Percentiles rank a stretch among this genome's conserved stretches.
These are phyloP conservation scores for Fistulinella cinereoalba DNA, from an alignment of 1,284 basidiomycete species.

Conservation along the genomic window DNA sequence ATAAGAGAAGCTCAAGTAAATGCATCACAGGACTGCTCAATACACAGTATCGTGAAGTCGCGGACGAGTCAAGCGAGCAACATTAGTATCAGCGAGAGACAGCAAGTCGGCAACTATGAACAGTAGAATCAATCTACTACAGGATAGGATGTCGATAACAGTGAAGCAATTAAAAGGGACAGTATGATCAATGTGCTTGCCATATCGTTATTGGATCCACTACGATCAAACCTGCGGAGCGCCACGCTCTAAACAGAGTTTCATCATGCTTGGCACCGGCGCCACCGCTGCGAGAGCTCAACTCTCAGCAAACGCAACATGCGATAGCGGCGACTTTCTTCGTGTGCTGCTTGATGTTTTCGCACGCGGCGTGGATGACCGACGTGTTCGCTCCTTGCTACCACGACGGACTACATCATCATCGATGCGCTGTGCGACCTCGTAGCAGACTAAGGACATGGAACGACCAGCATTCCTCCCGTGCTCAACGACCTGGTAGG, in stretches of 20 bases:
- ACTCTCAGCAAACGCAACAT: conserved; percentile 16
- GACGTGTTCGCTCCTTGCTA: conserved; percentile 2
- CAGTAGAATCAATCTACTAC: conserved; percentile 32
- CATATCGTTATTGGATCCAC: background rate
- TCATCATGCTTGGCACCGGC: background rate
- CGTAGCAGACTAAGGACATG: background rate
- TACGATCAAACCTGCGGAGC: too few species aligned
- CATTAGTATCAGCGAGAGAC: background rate
- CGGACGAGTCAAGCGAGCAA: conserved; percentile 3
- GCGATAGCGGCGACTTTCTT: conserved; percentile 29
- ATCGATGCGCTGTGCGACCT: conserved; percentile 3
- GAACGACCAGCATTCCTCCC: conserved; percentile 13
- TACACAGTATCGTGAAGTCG: conserved; percentile 31
- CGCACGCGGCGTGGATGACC: background rate
- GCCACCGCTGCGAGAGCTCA: conserved; percentile 14
- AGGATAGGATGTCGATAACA: conserved; percentile 2
- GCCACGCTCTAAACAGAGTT: too few species aligned
- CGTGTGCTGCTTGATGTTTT: conserved; percentile 16
- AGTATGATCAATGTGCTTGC: background rate
- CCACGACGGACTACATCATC: conserved; percentile 1
- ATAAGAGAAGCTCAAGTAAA: too few species aligned
- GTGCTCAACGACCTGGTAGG: conserved; percentile 1
- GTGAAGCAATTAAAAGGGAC: conserved; percentile 13
- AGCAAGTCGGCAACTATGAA: conserved; percentile 9
- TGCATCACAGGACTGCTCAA: conserved; percentile 11